These are phyloP conservation scores for Comarum palustre DNA, from an alignment of 306 rosid species.

Conservation along the genomic window DNA sequence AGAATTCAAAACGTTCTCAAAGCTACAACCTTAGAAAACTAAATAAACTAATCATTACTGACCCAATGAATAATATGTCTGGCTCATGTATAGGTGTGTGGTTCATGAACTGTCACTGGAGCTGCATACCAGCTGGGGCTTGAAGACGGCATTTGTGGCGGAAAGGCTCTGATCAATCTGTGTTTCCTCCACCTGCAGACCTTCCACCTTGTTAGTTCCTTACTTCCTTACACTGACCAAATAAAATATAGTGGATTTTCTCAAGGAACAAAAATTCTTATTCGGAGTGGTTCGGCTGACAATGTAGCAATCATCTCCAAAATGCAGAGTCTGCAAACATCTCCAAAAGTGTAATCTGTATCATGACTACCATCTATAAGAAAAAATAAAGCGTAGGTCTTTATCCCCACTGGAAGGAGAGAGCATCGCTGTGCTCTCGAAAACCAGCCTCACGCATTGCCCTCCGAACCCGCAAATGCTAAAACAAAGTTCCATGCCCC, in stretches of 20 bases:
- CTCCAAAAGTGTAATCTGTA: too few species aligned
- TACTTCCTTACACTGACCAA: background rate
- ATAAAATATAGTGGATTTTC: background rate
- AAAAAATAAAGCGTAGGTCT: too few species aligned
- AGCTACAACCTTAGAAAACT: background rate
- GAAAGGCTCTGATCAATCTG: conserved; percentile 4
- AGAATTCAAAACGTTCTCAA: background rate
- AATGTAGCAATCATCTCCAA: background rate
- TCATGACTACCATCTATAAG: too few species aligned
- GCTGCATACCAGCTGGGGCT: conserved; percentile 20
- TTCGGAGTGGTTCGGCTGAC: background rate
- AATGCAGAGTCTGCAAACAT: background rate
- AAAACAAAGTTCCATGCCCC: too few species aligned
- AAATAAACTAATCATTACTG: background rate
- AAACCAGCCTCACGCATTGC: too few species aligned
- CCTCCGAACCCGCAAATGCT: too few species aligned
- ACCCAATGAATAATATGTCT: background rate
- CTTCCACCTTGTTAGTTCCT: conserved; percentile 19
- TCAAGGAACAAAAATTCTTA: background rate
- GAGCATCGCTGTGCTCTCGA: too few species aligned
- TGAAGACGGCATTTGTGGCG: conserved; percentile 19
- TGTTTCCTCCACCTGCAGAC: conserved; percentile 16
- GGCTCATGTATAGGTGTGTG: conserved; percentile 8
- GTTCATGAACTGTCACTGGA: conserved; percentile 27
- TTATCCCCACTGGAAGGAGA: too few species aligned